phyloP scores from a whole-genome alignment of 495 filamentous ascomycete species.

The Penicillium lividum region DNA sequence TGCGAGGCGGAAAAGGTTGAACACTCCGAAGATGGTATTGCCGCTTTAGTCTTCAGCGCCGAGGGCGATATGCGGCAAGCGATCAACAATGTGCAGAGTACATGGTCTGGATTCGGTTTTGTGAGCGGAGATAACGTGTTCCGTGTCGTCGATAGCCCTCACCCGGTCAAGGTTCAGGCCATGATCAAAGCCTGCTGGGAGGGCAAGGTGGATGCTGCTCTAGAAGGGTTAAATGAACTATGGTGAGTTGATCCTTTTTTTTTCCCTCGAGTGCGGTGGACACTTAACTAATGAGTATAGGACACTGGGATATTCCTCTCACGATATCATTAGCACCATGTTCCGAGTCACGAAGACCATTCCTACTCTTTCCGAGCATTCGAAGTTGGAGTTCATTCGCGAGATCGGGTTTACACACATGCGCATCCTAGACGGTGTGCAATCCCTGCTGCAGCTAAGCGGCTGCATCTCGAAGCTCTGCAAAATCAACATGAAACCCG shows the following conservation, averaged over 20 bases:
- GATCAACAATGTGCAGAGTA: conserved; percentile 98
- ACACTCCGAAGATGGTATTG: conserved; percentile 90
- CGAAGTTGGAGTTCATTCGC: conserved; percentile 93
- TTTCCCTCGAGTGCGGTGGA: not conserved
- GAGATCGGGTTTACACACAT: conserved; percentile 99
- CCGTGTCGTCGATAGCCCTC: conserved; percentile 93
- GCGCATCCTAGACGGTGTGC: conserved; percentile 95
- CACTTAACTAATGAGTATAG: conserved; percentile 32
- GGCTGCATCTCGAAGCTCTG: conserved; percentile 88
- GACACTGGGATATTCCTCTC: conserved; percentile 87
- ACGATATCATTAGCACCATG: conserved; percentile 99
- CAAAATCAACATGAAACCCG: conserved; percentile 92
- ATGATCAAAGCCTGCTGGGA: conserved; percentile 98
- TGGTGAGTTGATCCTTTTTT: conserved; percentile 55
- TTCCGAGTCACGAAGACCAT: conserved; percentile 97
- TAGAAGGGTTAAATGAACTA: conserved; percentile 86
- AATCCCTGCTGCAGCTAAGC: conserved; percentile 89
- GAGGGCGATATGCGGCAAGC: conserved; percentile 99
- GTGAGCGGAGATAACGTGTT: conserved; percentile 98
- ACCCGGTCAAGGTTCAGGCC: conserved; percentile 96
- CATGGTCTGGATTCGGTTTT: conserved; percentile 92
- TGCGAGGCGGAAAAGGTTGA: conserved; percentile 84
- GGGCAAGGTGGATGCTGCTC: conserved; percentile 79
- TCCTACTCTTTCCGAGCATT: conserved; percentile 83
- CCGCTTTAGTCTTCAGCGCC: conserved; percentile 92